Evolutionary conservation across 495 filamentous ascomycete species (phyloP).

Genomic region (Gamarada debralockiae): DNA sequence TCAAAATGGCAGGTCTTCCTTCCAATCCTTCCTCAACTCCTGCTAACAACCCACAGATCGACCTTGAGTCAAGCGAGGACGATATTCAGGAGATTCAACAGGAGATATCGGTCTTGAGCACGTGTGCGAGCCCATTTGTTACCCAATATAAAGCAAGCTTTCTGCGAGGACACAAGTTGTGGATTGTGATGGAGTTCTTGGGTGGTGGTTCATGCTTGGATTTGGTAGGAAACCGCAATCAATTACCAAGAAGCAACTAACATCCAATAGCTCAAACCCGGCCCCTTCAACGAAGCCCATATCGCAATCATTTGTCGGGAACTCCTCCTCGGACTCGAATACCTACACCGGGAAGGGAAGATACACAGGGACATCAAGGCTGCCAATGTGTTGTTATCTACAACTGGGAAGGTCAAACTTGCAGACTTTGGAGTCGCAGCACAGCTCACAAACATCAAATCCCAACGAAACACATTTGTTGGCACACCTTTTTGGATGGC

Average conservation of each 20-base stretch:
- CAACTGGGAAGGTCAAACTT: constrained; percentile 90
- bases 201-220: constrained; percentile 93
- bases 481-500: constrained; percentile 99
- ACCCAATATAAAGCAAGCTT: constrained; percentile 97
- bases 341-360: constrained; percentile 91
- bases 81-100: constrained; percentile 98
- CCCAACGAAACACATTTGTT: constrained; percentile 97
- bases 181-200: constrained; percentile 99
- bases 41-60: constrained; percentile 62
- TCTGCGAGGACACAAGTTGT: constrained; percentile 88
- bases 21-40: constrained; percentile 3
- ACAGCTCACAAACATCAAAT: constrained; percentile 95
- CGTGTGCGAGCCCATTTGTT: constrained; percentile 88
- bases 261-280: constrained; percentile 80
- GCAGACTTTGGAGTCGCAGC: constrained; percentile 98
- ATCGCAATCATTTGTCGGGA: constrained; percentile 94
- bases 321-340: constrained; percentile 84
- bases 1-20: constrained; percentile 70
- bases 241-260: constrained; percentile 7
- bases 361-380: constrained; percentile 98
- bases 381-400: constrained; percentile 83
- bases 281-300: constrained; percentile 81
- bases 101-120: constrained; percentile 93
- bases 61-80: constrained; percentile 96
- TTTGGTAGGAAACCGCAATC: constrained; percentile 51